Conservation (phyloP, 2,329 filamentous ascomycete genomes). For the Fusarium irregulare region DNA sequence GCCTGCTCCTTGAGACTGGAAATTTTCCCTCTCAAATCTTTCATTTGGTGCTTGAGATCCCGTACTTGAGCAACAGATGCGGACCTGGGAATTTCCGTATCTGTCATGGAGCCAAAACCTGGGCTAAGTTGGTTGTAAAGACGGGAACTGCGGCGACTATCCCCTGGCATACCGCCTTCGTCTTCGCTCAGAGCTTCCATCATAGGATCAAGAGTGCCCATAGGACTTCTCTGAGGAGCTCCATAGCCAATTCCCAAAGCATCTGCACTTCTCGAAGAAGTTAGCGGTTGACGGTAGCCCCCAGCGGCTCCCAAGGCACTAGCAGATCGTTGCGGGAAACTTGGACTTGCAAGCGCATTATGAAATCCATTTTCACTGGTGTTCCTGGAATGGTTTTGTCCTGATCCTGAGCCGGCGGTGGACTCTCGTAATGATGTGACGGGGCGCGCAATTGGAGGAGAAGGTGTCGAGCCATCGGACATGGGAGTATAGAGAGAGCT, state of each 20-base stretch:
- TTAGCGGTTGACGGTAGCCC: slow-evolving; percentile 65
- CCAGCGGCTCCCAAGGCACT: slow-evolving; percentile 72
- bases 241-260: slow-evolving; percentile 49
- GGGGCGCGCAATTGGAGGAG: slow-evolving; percentile 57
- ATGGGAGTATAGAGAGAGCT: slow-evolving; percentile 66
- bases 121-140: slow-evolving; percentile 58
- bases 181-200: slow-evolving; percentile 68
- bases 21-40: slow-evolving; percentile 85
- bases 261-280: slow-evolving; percentile 58
- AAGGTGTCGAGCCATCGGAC: slow-evolving; percentile 65
- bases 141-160: slow-evolving; percentile 35
- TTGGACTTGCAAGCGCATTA: slow-evolving; percentile 43
- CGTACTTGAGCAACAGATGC: slow-evolving; percentile 79
- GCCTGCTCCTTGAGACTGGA: slow-evolving; percentile 82
- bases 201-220: slow-evolving; percentile 55
- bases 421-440: slow-evolving; percentile 42
- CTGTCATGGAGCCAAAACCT: slow-evolving; percentile 55
- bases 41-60: slow-evolving; percentile 84
- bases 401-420: slow-evolving; percentile 26
- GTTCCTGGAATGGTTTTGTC: slow-evolving; percentile 49
- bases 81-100: slow-evolving; percentile 69
- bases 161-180: slow-evolving; percentile 50
- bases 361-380: slow-evolving; percentile 49
- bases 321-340: slow-evolving; percentile 66
- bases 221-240: slow-evolving; percentile 53